Evolutionary conservation across 1,284 basidiomycete genomes (phyloP).

Genomic region (Cryptococcus floricola): DNA sequence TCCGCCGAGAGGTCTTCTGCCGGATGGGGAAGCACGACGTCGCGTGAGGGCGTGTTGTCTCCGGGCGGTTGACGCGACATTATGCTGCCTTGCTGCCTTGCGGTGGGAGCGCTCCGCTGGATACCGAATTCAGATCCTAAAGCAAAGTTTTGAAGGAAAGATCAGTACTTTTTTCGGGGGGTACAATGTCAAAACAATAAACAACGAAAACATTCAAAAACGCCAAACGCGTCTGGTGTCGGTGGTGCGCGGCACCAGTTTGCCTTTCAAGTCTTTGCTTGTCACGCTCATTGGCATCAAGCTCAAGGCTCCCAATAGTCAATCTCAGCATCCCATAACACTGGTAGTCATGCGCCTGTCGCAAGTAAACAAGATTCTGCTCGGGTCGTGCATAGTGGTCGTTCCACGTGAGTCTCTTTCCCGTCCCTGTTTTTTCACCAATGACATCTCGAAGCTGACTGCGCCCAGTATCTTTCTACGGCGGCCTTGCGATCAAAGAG

Average conservation of each 20-base stretch:
- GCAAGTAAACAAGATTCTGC: conserved; percentile 35
- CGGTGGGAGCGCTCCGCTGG: too few relatives aligned
- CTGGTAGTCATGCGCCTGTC: conserved; percentile 21
- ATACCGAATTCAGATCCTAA: not conserved
- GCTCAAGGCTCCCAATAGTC: too few relatives aligned
- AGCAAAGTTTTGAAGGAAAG: not conserved
- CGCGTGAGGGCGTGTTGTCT: conserved; percentile 2
- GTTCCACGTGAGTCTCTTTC: conserved; percentile 27
- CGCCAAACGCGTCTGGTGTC: too few relatives aligned
- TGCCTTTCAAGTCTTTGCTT: too few relatives aligned
- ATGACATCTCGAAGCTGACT: not conserved
- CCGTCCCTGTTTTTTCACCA: not conserved
- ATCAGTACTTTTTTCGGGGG: not conserved
- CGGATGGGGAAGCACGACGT: conserved; percentile 26
- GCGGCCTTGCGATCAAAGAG: conserved; percentile 31
- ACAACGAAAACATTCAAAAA: not conserved
- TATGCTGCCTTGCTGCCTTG: conserved; percentile 2
- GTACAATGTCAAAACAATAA: not conserved
- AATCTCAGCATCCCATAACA: too few relatives aligned
- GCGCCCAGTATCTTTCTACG: conserved; percentile 31
- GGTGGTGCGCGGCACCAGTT: too few relatives aligned
- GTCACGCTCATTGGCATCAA: too few relatives aligned
- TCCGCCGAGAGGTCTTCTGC: conserved; percentile 46
- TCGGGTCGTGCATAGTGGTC: conserved; percentile 29
- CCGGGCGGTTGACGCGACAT: conserved; percentile 1